A percentile compares a stretch with the other conserved stretches of the same genome.
These are phyloP conservation scores for Adansonia rubrostipa DNA, from an alignment of 441 rosid species.

Conservation along the genomic window DNA sequence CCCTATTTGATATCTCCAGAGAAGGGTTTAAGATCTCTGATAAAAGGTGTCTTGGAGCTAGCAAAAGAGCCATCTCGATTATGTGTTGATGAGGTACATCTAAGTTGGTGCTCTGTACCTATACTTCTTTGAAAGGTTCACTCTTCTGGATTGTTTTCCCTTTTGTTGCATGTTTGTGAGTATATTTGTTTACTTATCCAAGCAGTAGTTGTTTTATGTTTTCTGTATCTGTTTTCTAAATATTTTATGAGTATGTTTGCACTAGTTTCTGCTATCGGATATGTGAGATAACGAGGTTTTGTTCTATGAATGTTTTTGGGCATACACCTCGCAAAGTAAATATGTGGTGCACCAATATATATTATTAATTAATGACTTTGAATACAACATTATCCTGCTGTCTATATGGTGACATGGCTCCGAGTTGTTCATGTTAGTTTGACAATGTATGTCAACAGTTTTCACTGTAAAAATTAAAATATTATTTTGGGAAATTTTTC, in stretches of 20 bases:
- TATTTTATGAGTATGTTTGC: background rate
- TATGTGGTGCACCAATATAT: background rate
- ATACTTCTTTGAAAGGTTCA: slow-evolving; percentile 16
- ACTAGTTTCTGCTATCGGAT: slow-evolving; percentile 2
- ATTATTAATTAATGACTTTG: background rate
- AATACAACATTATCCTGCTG: background rate
- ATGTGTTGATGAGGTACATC: slow-evolving; percentile 47
- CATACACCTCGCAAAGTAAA: background rate
- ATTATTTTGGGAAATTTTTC: background rate
- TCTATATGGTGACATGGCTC: background rate
- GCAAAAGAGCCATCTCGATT: slow-evolving; percentile 93
- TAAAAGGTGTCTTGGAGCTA: slow-evolving; percentile 87
- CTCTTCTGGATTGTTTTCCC: background rate
- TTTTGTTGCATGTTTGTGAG: background rate
- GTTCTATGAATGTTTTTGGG: background rate
- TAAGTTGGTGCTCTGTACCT: slow-evolving; percentile 21
- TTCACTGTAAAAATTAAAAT: background rate
- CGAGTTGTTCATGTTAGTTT: background rate
- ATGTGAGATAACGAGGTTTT: background rate
- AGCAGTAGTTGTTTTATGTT: background rate
- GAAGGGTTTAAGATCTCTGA: slow-evolving; percentile 91
- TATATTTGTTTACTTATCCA: background rate
- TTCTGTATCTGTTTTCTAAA: background rate
- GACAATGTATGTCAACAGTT: background rate
- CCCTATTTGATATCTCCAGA: slow-evolving; percentile 98